Conservation (phyloP, 345 rosid genomes). For the Citrus glauca region DNA sequence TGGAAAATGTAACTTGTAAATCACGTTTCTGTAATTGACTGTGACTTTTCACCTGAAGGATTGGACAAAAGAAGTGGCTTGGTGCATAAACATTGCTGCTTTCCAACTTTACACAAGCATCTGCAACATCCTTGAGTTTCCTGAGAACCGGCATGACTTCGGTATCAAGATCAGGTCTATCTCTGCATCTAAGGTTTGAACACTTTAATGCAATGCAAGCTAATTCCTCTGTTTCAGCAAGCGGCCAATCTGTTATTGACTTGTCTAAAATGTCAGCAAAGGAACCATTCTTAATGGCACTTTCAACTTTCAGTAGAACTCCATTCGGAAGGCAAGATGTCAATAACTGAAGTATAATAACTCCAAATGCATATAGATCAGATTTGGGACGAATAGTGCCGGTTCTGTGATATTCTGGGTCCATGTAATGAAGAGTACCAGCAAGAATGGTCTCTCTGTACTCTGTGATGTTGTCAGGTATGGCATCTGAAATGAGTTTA, state of each 20-base stretch:
- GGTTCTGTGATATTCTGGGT: constrained; percentile 84
- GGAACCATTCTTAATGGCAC: constrained; percentile 53
- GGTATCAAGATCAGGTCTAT: constrained; percentile 77
- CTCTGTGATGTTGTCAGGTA: constrained; percentile 65
- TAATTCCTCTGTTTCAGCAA: constrained; percentile 59
- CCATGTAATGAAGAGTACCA: constrained; percentile 83
- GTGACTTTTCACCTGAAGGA: constrained; percentile 59
- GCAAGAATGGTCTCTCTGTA: constrained; percentile 66
- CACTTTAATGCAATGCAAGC: constrained; percentile 66
- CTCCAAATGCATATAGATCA: constrained; percentile 78
- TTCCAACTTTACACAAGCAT: constrained; percentile 41
- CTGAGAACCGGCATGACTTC: constrained; percentile 74
- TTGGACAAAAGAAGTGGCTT: constrained; percentile 73
- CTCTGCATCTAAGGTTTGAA: constrained; percentile 78
- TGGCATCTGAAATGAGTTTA: constrained; percentile 65
- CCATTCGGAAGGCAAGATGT: constrained; percentile 63
- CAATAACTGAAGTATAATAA: constrained; percentile 66
- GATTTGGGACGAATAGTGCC: constrained; percentile 91
- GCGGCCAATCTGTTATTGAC: constrained; percentile 69
- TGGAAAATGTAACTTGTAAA: neutral
- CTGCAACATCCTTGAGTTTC: constrained; percentile 59
- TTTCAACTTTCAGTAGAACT: constrained; percentile 51
- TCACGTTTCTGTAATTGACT: neutral
- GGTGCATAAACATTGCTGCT: constrained; percentile 44
- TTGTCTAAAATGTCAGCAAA: constrained; percentile 56